Evolutionary conservation across 352 stramenopile genomes (phyloP).

Genomic region (Poterioochromonas sp.): DNA sequence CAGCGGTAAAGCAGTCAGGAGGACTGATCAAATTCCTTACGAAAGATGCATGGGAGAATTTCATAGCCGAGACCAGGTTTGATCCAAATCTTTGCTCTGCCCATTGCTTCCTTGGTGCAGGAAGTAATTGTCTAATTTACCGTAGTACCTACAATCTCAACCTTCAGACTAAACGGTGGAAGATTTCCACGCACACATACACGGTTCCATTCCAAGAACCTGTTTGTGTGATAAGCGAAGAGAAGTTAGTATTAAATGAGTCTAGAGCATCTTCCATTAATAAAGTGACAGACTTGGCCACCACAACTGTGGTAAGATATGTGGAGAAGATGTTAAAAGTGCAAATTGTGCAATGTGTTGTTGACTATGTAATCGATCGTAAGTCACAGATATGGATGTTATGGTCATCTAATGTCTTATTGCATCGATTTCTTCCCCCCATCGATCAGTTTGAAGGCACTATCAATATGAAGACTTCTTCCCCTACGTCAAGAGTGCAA

Average conservation of each 20-base stretch:
- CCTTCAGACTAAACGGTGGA: background rate
- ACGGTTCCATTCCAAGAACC: background rate
- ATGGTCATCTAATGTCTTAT: background rate
- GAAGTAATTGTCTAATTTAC: constrained; percentile 7
- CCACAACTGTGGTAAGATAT: constrained; percentile 12
- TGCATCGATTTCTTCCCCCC: background rate
- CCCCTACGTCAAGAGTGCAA: background rate
- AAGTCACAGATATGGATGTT: constrained; percentile 29
- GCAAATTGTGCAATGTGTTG: background rate
- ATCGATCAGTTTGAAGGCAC: background rate
- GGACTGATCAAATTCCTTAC: constrained; percentile 17
- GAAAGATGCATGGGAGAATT: background rate
- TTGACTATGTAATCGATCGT: constrained; percentile 26
- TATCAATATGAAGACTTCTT: background rate
- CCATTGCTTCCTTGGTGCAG: constrained; percentile 3
- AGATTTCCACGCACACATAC: constrained; percentile 14
- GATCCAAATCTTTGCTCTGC: background rate
- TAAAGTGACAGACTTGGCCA: constrained; percentile 13
- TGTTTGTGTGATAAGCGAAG: background rate
- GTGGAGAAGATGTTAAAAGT: constrained; percentile 15
- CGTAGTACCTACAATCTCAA: constrained; percentile 10
- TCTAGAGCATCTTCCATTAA: background rate
- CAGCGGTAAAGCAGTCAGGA: background rate
- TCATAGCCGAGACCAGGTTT: background rate
- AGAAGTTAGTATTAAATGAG: background rate